phyloP scores from a whole-genome alignment of 306 rosid genomes.

The Pyrus bretschneideri region DNA sequence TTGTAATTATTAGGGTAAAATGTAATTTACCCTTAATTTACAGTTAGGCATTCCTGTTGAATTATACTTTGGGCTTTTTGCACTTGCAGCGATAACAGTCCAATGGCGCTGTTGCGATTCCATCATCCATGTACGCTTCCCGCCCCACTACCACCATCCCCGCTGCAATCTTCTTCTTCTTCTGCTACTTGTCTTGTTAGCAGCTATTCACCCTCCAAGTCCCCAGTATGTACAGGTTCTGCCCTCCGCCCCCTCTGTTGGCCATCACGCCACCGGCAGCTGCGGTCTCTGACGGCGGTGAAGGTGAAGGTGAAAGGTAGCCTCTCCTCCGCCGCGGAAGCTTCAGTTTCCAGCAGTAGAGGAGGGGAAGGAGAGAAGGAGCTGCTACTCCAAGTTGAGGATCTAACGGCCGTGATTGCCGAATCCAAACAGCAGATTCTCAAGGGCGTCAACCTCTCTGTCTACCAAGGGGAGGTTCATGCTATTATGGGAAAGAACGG shows the following conservation, averaged over 20 bases:
- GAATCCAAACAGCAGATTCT: constrained; percentile 64
- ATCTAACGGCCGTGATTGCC: constrained; percentile 60
- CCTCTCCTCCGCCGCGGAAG: constrained; percentile 23
- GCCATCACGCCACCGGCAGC: constrained; percentile 12
- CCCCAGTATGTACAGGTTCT: constrained; percentile 4
- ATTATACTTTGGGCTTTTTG: background rate
- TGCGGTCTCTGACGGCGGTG: background rate
- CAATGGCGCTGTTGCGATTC: background rate
- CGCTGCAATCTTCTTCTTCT: background rate
- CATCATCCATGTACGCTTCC: background rate
- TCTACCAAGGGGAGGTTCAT: constrained; percentile 85
- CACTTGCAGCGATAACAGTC: background rate
- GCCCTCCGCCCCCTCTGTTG: constrained; percentile 19
- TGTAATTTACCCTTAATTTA: no score
- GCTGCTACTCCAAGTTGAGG: constrained; percentile 66
- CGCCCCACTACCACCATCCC: background rate
- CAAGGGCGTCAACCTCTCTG: constrained; percentile 65
- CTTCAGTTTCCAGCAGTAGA: background rate
- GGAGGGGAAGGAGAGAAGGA: constrained; percentile 23
- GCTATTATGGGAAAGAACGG: constrained; percentile 97
- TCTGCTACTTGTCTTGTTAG: background rate
- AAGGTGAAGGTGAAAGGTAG: constrained; percentile 14
- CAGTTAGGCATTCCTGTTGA: background rate
- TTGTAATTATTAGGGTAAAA: no score
- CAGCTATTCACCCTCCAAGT: constrained; percentile 7